Percentiles rank a stretch among this genome's conserved stretches.
These are phyloP conservation scores for Basidiobolus meristosporus DNA, from an alignment of 371 early-diverging fungal species.

Conservation along the genomic window DNA sequence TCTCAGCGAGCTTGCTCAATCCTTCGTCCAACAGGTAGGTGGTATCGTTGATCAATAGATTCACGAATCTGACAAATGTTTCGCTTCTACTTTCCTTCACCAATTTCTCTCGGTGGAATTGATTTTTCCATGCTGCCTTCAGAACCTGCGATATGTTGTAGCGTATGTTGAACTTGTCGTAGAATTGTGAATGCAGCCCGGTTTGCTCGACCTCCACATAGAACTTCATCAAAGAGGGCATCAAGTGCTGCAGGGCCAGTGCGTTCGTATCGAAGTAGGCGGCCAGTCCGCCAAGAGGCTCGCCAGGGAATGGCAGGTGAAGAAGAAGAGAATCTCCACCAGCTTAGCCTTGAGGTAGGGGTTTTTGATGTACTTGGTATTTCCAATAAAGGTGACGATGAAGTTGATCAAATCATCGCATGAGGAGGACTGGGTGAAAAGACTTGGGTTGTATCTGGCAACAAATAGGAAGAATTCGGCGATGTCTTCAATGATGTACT, in stretches of 20 bases:
- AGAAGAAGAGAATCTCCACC: constrained; percentile 71
- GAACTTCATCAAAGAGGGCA: constrained; percentile 65
- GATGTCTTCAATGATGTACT: constrained; percentile 82
- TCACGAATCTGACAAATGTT: constrained; percentile 76
- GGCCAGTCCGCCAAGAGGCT: constrained; percentile 40
- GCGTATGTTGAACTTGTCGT: constrained; percentile 94
- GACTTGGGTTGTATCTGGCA: constrained; percentile 16
- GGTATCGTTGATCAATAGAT: constrained; percentile 89
- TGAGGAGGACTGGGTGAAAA: too few species aligned
- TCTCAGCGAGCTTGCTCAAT: constrained; percentile 67
- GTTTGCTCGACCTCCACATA: constrained; percentile 92
- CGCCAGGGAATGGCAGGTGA: constrained; percentile 12
- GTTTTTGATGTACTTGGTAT: constrained; percentile 66
- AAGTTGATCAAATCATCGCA: constrained; percentile 60
- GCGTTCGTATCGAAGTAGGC: constrained; percentile 49
- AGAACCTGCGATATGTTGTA: constrained; percentile 90
- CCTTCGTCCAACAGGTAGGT: constrained; percentile 89
- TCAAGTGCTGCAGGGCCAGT: constrained; percentile 45
- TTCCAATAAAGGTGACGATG: constrained; percentile 55
- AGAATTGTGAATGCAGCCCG: constrained; percentile 81
- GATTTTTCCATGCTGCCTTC: constrained; percentile 68
- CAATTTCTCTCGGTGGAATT: constrained; percentile 29
- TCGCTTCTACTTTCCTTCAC: constrained; percentile 38
- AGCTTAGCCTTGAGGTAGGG: constrained; percentile 87
- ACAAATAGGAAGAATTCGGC: constrained; percentile 47